These are phyloP conservation scores for Tricholoma terreum DNA, from an alignment of 768 basidiomycete genomes.

Conservation along the genomic window DNA sequence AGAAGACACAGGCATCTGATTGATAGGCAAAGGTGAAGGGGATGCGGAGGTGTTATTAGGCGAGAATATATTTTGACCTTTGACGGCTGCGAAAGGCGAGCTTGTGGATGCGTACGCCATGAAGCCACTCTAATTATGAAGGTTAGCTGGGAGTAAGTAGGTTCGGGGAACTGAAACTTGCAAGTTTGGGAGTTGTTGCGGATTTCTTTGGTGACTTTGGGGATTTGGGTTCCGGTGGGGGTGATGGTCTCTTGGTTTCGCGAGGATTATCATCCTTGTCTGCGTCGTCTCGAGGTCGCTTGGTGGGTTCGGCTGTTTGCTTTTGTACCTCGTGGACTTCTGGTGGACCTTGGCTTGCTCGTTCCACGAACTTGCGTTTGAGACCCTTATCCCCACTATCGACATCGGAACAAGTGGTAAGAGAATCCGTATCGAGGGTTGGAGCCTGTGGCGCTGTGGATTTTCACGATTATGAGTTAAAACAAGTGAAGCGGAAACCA, in stretches of 20 bases:
- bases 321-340: slow-evolving; percentile 28
- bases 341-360: slow-evolving; percentile 60
- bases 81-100: slow-evolving; percentile 74
- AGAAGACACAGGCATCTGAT: slow-evolving; percentile 8
- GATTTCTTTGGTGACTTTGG: slow-evolving; percentile 23
- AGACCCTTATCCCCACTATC: slow-evolving; percentile 58
- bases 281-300: slow-evolving; percentile 60
- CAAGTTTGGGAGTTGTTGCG: slow-evolving; percentile 38
- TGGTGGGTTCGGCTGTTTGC: slow-evolving; percentile 39
- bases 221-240: slow-evolving; percentile 56
- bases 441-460: slow-evolving; percentile 2
- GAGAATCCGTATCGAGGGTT: slow-evolving; percentile 6
- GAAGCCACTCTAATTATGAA: slow-evolving; percentile 58
- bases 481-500: not conserved
- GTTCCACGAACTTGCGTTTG: slow-evolving; percentile 68
- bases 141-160: slow-evolving; percentile 9
- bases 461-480: not conserved
- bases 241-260: slow-evolving; percentile 58
- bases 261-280: slow-evolving; percentile 63
- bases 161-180: slow-evolving; percentile 26
- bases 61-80: slow-evolving; percentile 58
- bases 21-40: slow-evolving; percentile 18
- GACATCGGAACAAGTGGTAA: slow-evolving; percentile 37
- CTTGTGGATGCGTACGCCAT: slow-evolving; percentile 74
- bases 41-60: slow-evolving; percentile 36